phyloP scores from a whole-genome alignment of 139 green algal genomes.

The Pleodorina starrii region DNA sequence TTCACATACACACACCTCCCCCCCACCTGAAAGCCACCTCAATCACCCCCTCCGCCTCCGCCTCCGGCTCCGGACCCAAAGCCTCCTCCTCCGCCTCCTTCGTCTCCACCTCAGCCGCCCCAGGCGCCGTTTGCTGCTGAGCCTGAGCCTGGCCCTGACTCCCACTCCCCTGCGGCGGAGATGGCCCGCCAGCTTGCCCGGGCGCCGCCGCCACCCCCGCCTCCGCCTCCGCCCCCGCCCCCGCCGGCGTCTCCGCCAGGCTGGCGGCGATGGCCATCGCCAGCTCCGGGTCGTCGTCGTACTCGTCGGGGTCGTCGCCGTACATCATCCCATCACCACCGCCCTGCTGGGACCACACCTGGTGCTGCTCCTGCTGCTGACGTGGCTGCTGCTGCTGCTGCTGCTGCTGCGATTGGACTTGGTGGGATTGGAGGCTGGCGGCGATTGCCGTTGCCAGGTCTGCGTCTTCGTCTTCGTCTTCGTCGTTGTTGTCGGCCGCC shows the following conservation, averaged over 20 bases:
- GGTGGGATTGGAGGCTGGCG: conserved; percentile 65
- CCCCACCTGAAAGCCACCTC: conserved; percentile 36
- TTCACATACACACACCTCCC: no score
- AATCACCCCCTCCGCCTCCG: conserved; percentile 33
- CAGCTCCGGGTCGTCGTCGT: conserved; percentile 71
- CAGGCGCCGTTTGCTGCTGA: background rate
- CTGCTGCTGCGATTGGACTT: background rate
- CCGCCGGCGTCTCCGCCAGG: conserved; percentile 53
- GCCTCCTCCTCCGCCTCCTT: background rate
- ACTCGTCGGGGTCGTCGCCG: background rate
- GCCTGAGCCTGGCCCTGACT: background rate
- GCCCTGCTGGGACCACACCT: background rate
- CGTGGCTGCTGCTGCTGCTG: background rate
- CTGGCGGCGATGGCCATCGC: conserved; percentile 77
- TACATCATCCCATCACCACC: conserved; percentile 7
- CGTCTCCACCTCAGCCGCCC: background rate
- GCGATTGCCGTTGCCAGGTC: conserved; percentile 79
- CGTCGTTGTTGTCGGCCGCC: background rate
- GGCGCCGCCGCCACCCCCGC: background rate
- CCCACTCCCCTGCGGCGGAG: background rate
- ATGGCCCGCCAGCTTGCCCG: background rate
- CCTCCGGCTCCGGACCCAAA: conserved; percentile 20
- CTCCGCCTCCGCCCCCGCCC: background rate
- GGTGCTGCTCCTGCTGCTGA: background rate
- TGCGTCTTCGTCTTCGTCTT: conserved; percentile 64